Evolutionary conservation across 23 red algal genomes (phyloP).

Genomic region (Pyropia yezoensis): DNA sequence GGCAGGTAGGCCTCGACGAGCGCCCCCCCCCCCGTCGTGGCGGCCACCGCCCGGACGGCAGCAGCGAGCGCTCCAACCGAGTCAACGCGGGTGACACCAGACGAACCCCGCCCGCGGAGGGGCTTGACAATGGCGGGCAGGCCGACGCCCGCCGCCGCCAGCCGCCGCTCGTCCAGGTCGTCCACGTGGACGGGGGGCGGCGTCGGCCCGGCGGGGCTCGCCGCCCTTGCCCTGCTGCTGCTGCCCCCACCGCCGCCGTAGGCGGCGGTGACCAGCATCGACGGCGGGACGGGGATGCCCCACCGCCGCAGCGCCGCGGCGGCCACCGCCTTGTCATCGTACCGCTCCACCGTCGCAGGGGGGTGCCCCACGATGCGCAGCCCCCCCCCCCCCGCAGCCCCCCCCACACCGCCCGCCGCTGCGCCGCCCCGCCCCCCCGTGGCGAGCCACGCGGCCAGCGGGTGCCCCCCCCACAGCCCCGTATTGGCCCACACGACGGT

Average conservation of each 20-base stretch:
- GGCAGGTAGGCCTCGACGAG: slow-evolving; percentile 7
- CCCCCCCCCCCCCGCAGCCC: too few relatives aligned
- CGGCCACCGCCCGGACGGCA: neutral
- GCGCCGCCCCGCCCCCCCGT: neutral
- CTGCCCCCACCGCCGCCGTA: neutral
- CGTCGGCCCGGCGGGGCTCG: too few relatives aligned
- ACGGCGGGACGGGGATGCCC: slow-evolving; percentile 1
- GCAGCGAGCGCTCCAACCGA: neutral
- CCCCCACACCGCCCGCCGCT: too few relatives aligned
- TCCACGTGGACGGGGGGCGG: too few relatives aligned
- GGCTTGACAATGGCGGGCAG: slow-evolving; percentile 6
- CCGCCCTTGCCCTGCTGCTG: neutral
- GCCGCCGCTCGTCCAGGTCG: slow-evolving; percentile 4
- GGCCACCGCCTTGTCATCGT: slow-evolving; percentile 9
- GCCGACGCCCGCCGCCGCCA: slow-evolving; percentile 4
- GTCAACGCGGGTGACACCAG: slow-evolving; percentile 1
- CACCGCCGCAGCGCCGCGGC: neutral
- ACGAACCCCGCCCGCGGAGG: slow-evolving; percentile 1
- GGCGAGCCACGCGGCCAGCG: neutral
- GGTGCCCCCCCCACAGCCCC: slow-evolving; percentile 1
- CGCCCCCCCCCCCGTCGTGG: neutral
- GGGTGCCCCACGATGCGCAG: slow-evolving; percentile 2
- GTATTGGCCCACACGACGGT: slow-evolving; percentile 6
- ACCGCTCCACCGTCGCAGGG: neutral
- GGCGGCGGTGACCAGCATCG: slow-evolving; percentile 3